A percentile compares a stretch with the other conserved stretches of the same genome.
Evolutionary conservation across 2,329 filamentous ascomycete genomes (phyloP).

Genomic region (Zarea fungicola): DNA sequence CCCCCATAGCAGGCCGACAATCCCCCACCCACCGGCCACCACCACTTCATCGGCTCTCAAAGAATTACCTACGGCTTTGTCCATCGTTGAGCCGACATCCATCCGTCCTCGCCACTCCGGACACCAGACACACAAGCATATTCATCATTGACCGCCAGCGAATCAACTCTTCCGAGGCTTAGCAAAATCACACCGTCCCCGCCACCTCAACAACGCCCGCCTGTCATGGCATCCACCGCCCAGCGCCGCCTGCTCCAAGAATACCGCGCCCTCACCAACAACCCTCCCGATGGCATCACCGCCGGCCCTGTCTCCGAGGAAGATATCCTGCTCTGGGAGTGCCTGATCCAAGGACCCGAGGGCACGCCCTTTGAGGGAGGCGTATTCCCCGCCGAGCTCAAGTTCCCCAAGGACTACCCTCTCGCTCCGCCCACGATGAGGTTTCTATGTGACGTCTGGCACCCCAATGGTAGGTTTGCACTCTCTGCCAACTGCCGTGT

Average conservation of each 20-base stretch:
- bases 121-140: no score
- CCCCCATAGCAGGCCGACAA: no score
- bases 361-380: constrained; percentile 95
- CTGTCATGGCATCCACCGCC: constrained; percentile 54
- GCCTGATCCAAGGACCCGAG: constrained; percentile 89
- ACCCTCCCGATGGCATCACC: constrained; percentile 95
- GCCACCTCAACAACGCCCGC: no score
- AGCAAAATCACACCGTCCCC: no score
- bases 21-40: no score
- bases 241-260: constrained; percentile 87
- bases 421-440: constrained; percentile 93
- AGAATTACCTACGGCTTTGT: no score
- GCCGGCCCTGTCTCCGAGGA: constrained; percentile 91
- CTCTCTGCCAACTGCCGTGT: constrained; percentile 2
- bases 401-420: constrained; percentile 96
- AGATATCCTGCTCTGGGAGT: constrained; percentile 94
- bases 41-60: no score
- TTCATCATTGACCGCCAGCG: no score
- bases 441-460: constrained; percentile 90
- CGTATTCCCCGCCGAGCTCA: constrained; percentile 89
- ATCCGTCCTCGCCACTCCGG: no score
- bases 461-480: constrained; percentile 72
- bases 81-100: no score
- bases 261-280: constrained; percentile 89
- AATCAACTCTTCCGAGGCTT: no score